Conservation (phyloP, 75 land plant genomes). For the Pinus albicaulis region DNA sequence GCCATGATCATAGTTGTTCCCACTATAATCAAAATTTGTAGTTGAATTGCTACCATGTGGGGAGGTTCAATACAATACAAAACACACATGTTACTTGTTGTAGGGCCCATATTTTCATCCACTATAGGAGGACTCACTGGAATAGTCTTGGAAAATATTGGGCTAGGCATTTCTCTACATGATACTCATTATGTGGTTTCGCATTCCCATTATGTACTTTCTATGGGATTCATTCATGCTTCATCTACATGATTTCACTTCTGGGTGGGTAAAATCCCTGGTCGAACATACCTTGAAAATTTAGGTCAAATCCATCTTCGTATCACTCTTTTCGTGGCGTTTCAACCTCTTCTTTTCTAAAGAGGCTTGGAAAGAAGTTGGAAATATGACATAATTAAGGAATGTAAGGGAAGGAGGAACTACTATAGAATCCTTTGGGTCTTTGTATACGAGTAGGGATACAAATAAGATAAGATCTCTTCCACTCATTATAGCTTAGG, state of each 20-base stretch:
- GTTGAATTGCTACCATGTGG: background rate
- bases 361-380: too few relatives aligned
- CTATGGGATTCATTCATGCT: slow-evolving; percentile 11
- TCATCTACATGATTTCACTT: slow-evolving; percentile 12
- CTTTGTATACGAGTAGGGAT: too few relatives aligned
- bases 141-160: slow-evolving; percentile 12
- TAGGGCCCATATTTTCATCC: background rate
- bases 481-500: too few relatives aligned
- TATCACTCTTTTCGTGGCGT: slow-evolving; percentile 10
- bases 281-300: slow-evolving; percentile 15
- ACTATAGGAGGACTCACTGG: background rate
- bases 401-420: too few relatives aligned
- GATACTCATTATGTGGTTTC: slow-evolving; percentile 30
- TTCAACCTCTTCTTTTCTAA: too few relatives aligned
- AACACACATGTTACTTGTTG: background rate
- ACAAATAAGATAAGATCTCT: too few relatives aligned
- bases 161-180: slow-evolving; percentile 28
- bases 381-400: too few relatives aligned
- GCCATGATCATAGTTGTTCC: too few relatives aligned
- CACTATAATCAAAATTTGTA: too few relatives aligned
- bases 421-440: too few relatives aligned
- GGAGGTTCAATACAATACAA: background rate
- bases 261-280: slow-evolving; percentile 9
- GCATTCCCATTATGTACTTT: slow-evolving; percentile 24
- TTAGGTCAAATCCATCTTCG: slow-evolving; percentile 12